Percentiles rank a stretch among this genome's conserved stretches.
Conservation (phyloP, 2,329 filamentous ascomycete species). For the Seiridium unicorne region DNA sequence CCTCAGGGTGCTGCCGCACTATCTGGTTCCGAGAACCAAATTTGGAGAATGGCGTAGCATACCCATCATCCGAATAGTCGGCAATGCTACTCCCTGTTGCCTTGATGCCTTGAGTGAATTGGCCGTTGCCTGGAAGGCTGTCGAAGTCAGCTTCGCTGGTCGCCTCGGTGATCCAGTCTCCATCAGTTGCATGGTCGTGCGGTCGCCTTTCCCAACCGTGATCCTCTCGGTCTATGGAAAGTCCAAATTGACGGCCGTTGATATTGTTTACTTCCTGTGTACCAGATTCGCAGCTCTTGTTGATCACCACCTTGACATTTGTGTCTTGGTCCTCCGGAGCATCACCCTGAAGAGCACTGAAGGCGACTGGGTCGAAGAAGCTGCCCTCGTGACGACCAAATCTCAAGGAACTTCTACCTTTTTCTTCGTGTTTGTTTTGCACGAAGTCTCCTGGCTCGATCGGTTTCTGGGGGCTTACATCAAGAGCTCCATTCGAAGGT, state of each 20-base stretch:
- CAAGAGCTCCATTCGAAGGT: constrained; percentile 19
- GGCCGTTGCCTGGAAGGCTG: neutral
- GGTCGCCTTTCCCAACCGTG: neutral
- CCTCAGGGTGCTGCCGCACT: constrained; percentile 14
- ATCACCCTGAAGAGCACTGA: neutral
- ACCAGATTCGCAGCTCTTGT: constrained; percentile 1
- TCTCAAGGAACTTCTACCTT: too few relatives aligned
- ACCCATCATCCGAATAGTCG: constrained; percentile 37
- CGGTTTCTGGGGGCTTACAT: neutral
- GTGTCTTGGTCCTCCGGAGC: neutral
- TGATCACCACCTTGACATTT: constrained; percentile 19
- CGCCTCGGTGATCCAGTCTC: constrained; percentile 37
- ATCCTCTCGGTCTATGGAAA: neutral
- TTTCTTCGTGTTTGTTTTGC: neutral
- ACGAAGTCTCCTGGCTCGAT: constrained; percentile 5
- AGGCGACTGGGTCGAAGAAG: constrained; percentile 9
- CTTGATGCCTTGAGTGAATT: constrained; percentile 13
- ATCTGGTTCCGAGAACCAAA: constrained; percentile 18
- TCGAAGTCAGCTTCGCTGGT: constrained; percentile 26
- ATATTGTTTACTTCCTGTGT: neutral
- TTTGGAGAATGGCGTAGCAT: neutral
- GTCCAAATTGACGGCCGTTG: constrained; percentile 1
- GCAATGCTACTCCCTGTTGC: constrained; percentile 42
- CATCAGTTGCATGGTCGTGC: constrained; percentile 23
- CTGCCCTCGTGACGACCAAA: constrained; percentile 1